phyloP scores from a whole-genome alignment of 495 filamentous ascomycete genomes.

The Schizothecium vesticola region DNA sequence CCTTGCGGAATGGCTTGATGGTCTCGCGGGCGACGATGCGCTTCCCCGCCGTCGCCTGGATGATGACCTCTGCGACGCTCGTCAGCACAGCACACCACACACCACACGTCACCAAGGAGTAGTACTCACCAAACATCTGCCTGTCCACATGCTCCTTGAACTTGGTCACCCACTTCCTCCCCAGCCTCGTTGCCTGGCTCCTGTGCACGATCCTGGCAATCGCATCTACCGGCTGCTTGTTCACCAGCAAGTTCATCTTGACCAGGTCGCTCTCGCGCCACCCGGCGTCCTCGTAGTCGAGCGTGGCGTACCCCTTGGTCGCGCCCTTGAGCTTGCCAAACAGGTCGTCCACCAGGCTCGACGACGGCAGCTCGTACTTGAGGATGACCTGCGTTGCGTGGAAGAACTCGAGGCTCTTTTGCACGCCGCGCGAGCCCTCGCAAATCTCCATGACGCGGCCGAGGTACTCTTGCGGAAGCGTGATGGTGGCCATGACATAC shows the following conservation, averaged over 20 bases:
- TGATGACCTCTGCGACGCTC: slow-evolving; percentile 63
- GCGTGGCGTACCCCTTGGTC: slow-evolving; percentile 67
- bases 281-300: slow-evolving; percentile 93
- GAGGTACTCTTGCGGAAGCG: slow-evolving; percentile 87
- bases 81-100: not conserved
- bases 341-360: slow-evolving; percentile 90
- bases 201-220: slow-evolving; percentile 83
- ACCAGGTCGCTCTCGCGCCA: slow-evolving; percentile 75
- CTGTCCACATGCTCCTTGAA: slow-evolving; percentile 96
- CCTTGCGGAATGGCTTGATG: slow-evolving; percentile 94
- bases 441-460: slow-evolving; percentile 94
- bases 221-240: slow-evolving; percentile 86
- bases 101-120: not conserved
- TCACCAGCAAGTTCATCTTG: slow-evolving; percentile 90
- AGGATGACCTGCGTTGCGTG: slow-evolving; percentile 92
- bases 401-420: slow-evolving; percentile 84
- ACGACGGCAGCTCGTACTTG: slow-evolving; percentile 82
- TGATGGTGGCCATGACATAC: slow-evolving; percentile 79
- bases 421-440: slow-evolving; percentile 80
- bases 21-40: slow-evolving; percentile 88
- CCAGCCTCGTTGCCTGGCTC: slow-evolving; percentile 70
- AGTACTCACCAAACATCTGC: slow-evolving; percentile 67
- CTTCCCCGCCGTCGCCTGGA: slow-evolving; percentile 83
- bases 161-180: slow-evolving; percentile 83
- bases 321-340: slow-evolving; percentile 93